These are phyloP conservation scores for Plenodomus tracheiphilus DNA, from an alignment of 2,329 filamentous ascomycete genomes.

Conservation along the genomic window DNA sequence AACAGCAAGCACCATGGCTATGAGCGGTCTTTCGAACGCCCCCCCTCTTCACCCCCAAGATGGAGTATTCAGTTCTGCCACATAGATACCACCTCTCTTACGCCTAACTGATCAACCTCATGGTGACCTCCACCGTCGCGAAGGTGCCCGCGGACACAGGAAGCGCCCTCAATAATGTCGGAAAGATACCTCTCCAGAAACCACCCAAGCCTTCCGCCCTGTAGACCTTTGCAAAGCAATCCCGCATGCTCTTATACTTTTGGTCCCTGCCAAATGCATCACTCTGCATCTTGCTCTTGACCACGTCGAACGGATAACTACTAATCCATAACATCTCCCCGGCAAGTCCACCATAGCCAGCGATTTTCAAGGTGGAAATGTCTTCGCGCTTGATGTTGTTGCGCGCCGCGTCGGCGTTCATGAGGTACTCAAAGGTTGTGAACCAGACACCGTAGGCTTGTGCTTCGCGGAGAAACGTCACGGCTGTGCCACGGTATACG, in stretches of 20 bases:
- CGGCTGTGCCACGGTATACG: conserved; percentile 83
- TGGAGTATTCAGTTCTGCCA: too few relatives aligned
- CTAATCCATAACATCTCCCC: conserved; percentile 92
- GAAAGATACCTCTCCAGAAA: conserved; percentile 94
- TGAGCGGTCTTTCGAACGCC: too few relatives aligned
- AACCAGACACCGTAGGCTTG: conserved; percentile 98
- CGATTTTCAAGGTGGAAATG: conserved; percentile 82
- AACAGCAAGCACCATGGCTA: too few relatives aligned
- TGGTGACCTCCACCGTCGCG: conserved; percentile 60
- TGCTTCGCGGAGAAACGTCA: conserved; percentile 86
- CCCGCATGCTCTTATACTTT: conserved; percentile 79
- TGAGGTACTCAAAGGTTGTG: conserved; percentile 90
- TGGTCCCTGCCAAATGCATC: conserved; percentile 79
- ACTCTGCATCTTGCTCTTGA: conserved; percentile 99
- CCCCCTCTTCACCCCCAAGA: too few relatives aligned
- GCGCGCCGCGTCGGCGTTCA: conserved; percentile 83
- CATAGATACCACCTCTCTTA: too few relatives aligned
- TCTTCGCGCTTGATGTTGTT: conserved; percentile 76
- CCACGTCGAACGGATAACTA: conserved; percentile 93
- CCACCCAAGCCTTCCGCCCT: conserved; percentile 74
- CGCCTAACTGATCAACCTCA: conserved; percentile 22
- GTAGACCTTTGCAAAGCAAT: conserved; percentile 86
- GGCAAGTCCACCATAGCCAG: conserved; percentile 87
- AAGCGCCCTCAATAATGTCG: conserved; percentile 92
- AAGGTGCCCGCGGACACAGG: conserved; percentile 98